A percentile compares a stretch with the other conserved stretches of the same genome.
Conservation (phyloP, 345 rosid species). For the Citrus maxima region DNA sequence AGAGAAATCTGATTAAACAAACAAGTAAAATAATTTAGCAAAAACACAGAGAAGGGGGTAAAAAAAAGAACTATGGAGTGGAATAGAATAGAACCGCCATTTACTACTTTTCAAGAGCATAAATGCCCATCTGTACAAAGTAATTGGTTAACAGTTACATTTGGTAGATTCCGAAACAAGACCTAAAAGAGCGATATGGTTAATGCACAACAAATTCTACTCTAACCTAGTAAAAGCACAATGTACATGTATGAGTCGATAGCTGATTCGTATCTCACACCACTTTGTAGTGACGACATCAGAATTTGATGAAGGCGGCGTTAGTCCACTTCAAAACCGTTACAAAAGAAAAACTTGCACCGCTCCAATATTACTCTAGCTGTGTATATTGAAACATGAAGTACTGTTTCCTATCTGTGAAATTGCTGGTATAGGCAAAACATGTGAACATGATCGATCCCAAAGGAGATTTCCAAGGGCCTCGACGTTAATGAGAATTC, state of each 20-base stretch:
- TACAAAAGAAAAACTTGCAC: background rate
- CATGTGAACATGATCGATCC: no score
- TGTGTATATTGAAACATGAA: background rate
- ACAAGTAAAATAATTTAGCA: background rate
- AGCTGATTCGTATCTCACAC: constrained; percentile 1
- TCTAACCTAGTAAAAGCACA: constrained; percentile 17
- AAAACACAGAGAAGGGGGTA: background rate
- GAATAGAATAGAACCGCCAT: background rate
- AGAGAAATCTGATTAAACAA: no score
- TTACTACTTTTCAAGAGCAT: background rate
- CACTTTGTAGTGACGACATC: constrained; percentile 5
- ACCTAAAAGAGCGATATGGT: background rate
- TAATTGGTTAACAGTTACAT: background rate
- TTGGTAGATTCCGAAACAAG: background rate
- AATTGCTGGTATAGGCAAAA: background rate
- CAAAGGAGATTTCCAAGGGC: background rate
- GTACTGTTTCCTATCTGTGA: background rate
- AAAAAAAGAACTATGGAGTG: background rate
- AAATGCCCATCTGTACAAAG: constrained; percentile 20
- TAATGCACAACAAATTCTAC: constrained; percentile 23
- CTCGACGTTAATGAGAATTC: background rate
- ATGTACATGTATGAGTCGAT: constrained; percentile 18
- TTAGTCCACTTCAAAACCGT: background rate
- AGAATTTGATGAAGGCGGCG: background rate
- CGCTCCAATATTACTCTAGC: constrained; percentile 3